A percentile compares a stretch with the other conserved stretches of the same genome.
phyloP scores from a whole-genome alignment of 2,329 filamentous ascomycete genomes.

The Pestalotiopsis sp. region DNA sequence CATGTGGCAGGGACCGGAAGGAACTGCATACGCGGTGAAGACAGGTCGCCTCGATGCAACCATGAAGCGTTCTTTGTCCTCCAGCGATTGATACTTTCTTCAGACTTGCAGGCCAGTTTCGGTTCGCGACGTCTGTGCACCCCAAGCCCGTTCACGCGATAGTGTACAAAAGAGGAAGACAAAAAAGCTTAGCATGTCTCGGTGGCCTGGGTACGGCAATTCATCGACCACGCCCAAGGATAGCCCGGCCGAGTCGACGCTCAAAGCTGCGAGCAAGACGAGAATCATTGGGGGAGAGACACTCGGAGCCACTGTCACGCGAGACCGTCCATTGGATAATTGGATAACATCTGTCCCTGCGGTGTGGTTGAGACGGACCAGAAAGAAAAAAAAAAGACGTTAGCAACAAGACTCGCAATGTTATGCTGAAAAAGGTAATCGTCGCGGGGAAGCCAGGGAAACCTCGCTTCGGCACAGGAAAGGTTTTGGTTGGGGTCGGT shows the following conservation, averaged over 20 bases:
- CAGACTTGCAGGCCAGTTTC: neutral
- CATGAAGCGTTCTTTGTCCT: neutral
- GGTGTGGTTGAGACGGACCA: neutral
- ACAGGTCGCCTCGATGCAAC: neutral
- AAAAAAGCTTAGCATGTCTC: neutral
- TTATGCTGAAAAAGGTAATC: constrained; percentile 5
- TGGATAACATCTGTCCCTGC: neutral
- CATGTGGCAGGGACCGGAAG: neutral
- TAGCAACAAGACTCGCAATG: constrained; percentile 3
- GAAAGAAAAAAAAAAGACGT: neutral
- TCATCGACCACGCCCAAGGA: neutral
- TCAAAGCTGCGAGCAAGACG: too few relatives aligned
- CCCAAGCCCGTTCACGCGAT: neutral
- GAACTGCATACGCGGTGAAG: neutral
- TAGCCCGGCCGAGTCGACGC: neutral
- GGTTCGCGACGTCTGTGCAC: neutral
- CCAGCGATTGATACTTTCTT: neutral
- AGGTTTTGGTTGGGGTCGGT: neutral
- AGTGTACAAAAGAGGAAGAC: neutral
- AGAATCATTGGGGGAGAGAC: neutral
- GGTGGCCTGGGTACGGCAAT: neutral
- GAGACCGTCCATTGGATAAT: neutral
- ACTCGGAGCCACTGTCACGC: neutral
- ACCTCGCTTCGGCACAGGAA: neutral
- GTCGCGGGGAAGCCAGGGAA: neutral